Percentiles rank a stretch among this genome's conserved stretches.
These are phyloP conservation scores for Yarrowia sp. DNA, from an alignment of 805 yeast species.

Conservation along the genomic window DNA sequence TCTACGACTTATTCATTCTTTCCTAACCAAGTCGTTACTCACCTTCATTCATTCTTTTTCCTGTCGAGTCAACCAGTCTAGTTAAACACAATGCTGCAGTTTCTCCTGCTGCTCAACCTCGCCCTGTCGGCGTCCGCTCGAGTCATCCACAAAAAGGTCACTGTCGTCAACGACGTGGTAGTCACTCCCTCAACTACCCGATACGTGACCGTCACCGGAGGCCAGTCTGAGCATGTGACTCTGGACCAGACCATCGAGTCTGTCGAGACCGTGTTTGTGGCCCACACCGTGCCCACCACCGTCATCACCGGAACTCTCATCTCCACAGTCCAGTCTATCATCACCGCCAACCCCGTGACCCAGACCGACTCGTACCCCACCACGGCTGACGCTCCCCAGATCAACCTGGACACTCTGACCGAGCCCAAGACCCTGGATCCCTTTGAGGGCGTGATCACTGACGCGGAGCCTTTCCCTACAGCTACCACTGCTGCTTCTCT, in stretches of 20 bases:
- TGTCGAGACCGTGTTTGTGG: conserved; percentile 47
- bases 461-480: conserved; percentile 41
- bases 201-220: conserved; percentile 42
- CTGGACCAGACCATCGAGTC: conserved; percentile 44
- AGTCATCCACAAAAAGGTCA: conserved; percentile 35
- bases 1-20: conserved; percentile 20
- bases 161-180: conserved; percentile 39
- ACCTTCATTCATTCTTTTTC: neutral
- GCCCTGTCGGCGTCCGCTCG: conserved; percentile 34
- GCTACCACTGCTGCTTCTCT: conserved; percentile 9
- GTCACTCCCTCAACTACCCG: conserved; percentile 41
- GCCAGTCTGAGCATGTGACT: conserved; percentile 40
- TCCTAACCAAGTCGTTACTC: conserved; percentile 6
- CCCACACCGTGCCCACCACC: conserved; percentile 48
- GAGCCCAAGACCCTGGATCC: conserved; percentile 47
- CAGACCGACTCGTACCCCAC: conserved; percentile 48
- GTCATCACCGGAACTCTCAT: conserved; percentile 48
- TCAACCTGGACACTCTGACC: conserved; percentile 21
- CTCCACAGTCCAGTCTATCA: conserved; percentile 47
- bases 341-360: conserved; percentile 49
- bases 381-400: conserved; percentile 41
- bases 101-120: conserved; percentile 29
- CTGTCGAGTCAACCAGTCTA: neutral
- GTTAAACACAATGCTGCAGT: conserved; percentile 12
- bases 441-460: conserved; percentile 41